A percentile compares a stretch with the other conserved stretches of the same genome.
phyloP scores from a whole-genome alignment of 352 stramenopile species.

The Hyaloperonospora arabidopsidis region DNA sequence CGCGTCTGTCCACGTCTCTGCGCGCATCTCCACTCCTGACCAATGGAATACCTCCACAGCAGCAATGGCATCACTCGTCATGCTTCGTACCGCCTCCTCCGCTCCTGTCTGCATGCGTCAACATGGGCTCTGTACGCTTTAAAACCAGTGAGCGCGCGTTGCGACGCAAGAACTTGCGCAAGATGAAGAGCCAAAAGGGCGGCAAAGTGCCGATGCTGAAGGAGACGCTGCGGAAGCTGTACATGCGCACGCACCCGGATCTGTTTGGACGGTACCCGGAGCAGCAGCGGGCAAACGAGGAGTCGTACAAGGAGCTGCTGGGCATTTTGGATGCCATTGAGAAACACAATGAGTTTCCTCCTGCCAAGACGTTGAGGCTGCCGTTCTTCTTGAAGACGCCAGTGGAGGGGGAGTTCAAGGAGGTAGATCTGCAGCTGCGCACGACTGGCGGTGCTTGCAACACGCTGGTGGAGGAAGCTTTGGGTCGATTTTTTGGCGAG shows the following conservation, averaged over 20 bases:
- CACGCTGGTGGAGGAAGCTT: slow-evolving; percentile 65
- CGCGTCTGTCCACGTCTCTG: slow-evolving; percentile 5
- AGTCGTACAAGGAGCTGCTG: slow-evolving; percentile 76
- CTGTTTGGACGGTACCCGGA: slow-evolving; percentile 66
- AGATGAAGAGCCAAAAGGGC: slow-evolving; percentile 57
- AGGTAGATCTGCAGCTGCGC: slow-evolving; percentile 54
- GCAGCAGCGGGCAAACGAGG: slow-evolving; percentile 57
- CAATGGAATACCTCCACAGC: slow-evolving; percentile 6
- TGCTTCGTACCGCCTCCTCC: slow-evolving; percentile 8
- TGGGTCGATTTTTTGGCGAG: slow-evolving; percentile 62
- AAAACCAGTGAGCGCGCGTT: slow-evolving; percentile 65
- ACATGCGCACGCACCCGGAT: slow-evolving; percentile 70
- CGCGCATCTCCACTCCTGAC: slow-evolving; percentile 12
- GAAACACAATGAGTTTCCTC: slow-evolving; percentile 71
- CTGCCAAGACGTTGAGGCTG: slow-evolving; percentile 57
- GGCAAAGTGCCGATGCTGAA: slow-evolving; percentile 59
- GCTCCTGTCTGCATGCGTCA: slow-evolving; percentile 15
- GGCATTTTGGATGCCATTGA: slow-evolving; percentile 75
- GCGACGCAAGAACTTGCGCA: slow-evolving; percentile 70
- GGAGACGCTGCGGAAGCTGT: slow-evolving; percentile 74
- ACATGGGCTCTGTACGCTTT: slow-evolving; percentile 35
- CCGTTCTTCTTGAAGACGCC: slow-evolving; percentile 68
- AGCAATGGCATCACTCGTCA: neutral
- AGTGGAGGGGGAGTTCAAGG: slow-evolving; percentile 57
- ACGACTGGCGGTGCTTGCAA: slow-evolving; percentile 72